Conservation (phyloP, 2,329 filamentous ascomycete genomes). For the Sclerotiophoma versabilis region DNA sequence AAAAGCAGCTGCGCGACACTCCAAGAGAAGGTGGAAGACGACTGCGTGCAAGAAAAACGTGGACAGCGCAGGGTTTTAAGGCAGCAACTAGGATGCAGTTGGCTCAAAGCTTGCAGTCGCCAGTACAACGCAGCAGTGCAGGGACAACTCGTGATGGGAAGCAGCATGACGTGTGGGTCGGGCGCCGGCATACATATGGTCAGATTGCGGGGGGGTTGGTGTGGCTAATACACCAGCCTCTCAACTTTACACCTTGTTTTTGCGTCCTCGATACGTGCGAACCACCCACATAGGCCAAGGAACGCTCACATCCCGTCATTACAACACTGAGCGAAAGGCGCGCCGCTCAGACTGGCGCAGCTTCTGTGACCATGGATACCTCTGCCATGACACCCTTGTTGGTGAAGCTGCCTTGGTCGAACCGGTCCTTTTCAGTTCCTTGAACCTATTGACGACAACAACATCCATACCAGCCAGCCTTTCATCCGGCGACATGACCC, state of each 20-base stretch:
- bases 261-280: background rate
- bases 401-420: slow-evolving; percentile 12
- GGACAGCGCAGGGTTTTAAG: slow-evolving; percentile 8
- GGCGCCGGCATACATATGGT: background rate
- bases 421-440: background rate
- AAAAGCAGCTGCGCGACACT: slow-evolving; percentile 3
- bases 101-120: slow-evolving; percentile 6
- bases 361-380: slow-evolving; percentile 3
- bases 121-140: slow-evolving; percentile 20
- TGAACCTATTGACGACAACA: background rate
- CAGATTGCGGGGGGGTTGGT: slow-evolving; percentile 15
- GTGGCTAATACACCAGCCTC: slow-evolving; percentile 14
- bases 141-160: slow-evolving; percentile 13
- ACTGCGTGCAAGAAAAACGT: slow-evolving; percentile 5
- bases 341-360: background rate
- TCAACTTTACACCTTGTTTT: slow-evolving; percentile 11
- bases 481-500: background rate
- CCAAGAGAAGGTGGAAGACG: background rate
- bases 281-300: slow-evolving; percentile 7
- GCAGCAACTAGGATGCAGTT: slow-evolving; percentile 11
- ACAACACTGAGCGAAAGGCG: background rate
- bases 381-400: slow-evolving; percentile 5
- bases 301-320: background rate
- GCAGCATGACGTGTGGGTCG: slow-evolving; percentile 17
- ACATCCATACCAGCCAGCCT: background rate